Conservation (phyloP, 139 green algal species). For the Medakamo hakoo region DNA sequence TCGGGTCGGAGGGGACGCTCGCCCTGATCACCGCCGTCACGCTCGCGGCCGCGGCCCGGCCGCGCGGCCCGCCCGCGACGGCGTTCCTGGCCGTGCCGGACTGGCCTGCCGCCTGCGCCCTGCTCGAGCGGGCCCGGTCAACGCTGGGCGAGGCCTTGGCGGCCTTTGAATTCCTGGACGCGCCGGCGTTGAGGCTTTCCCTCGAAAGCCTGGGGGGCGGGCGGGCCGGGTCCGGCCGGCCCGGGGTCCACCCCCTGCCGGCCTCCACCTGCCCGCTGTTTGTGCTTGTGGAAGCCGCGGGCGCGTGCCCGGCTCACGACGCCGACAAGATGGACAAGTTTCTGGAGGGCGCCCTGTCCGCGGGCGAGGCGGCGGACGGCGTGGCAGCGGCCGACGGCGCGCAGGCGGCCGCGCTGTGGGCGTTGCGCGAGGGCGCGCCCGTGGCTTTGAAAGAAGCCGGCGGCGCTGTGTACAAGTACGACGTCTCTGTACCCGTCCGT, state of each 20-base stretch:
- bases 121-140: conserved; percentile 37
- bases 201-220: too few species aligned
- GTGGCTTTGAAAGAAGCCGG: conserved; percentile 54
- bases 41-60: conserved; percentile 50
- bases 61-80: conserved; percentile 44
- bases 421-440: conserved; percentile 69
- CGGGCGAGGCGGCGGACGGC: conserved; percentile 19
- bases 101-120: conserved; percentile 30
- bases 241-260: conserved; percentile 50
- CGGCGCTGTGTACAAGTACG: conserved; percentile 86
- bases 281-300: conserved; percentile 79
- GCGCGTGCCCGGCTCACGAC: conserved; percentile 57
- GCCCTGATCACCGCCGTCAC: conserved; percentile 70
- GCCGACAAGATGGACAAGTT: conserved; percentile 59
- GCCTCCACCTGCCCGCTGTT: conserved; percentile 52
- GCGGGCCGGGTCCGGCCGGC: conserved; percentile 38
- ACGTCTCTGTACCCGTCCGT: conserved; percentile 14
- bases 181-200: too few species aligned
- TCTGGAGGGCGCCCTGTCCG: conserved; percentile 33
- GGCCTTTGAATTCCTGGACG: conserved; percentile 87
- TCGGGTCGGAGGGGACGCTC: conserved; percentile 88
- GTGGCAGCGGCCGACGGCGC: conserved; percentile 34
- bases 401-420: conserved; percentile 70
- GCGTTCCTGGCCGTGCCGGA: conserved; percentile 43
- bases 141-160: conserved; percentile 61